phyloP scores from a whole-genome alignment of 768 basidiomycete species.

The Naematelia encephala region DNA sequence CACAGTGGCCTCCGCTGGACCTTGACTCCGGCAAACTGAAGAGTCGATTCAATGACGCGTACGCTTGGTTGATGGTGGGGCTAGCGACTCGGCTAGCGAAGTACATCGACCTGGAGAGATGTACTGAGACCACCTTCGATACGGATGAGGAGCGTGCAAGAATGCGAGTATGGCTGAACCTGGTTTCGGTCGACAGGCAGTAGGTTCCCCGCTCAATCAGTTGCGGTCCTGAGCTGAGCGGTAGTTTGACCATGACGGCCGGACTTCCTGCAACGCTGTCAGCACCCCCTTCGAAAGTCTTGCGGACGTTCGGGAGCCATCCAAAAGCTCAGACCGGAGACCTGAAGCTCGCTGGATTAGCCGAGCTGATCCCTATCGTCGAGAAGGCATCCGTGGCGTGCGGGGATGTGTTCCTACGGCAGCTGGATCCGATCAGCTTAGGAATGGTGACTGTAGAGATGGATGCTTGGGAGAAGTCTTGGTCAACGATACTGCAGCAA shows the following conservation, averaged over 20 bases:
- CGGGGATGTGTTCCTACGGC: neutral
- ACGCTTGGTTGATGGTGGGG: conserved; percentile 5
- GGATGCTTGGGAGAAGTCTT: neutral
- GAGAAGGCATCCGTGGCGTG: neutral
- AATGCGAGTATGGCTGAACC: conserved; percentile 4
- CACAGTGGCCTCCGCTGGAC: conserved; percentile 1
- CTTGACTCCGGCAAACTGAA: neutral
- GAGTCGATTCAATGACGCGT: conserved; percentile 5
- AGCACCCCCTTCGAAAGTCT: neutral
- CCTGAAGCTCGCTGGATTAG: conserved; percentile 3
- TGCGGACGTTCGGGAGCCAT: conserved; percentile 1
- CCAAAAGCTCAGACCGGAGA: conserved; percentile 1
- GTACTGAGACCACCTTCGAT: neutral
- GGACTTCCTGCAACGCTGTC: conserved; percentile 1
- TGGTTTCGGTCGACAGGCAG: conserved; percentile 3
- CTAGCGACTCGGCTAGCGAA: neutral
- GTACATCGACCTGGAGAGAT: conserved; percentile 1
- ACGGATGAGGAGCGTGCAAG: neutral
- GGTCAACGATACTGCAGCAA: conserved; percentile 1
- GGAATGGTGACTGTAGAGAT: neutral
- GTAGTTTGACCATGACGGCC: neutral
- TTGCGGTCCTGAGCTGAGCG: neutral
- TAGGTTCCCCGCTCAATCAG: neutral
- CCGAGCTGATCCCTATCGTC: conserved; percentile 1
- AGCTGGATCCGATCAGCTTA: neutral